Base-by-base conservation (phyloP, 148 eudicot species). In the Rhododendron mucronatum region DNA sequence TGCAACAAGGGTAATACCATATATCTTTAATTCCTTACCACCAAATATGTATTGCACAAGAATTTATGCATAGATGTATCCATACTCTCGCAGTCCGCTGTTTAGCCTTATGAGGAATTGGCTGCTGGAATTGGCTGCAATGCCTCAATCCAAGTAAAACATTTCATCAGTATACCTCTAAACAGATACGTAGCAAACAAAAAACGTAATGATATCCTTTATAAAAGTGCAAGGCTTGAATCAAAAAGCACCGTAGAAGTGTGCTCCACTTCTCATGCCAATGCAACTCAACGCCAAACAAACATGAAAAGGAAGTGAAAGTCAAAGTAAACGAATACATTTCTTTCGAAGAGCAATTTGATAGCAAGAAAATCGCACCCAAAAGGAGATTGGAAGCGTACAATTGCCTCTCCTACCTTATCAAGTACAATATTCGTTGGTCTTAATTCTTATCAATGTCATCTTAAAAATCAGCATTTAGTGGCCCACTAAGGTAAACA, bases 91-190 rank as follows among this genome's bases (percentile, higher is more conserved):
- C 26, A 28, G 35, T 47, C 78, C 14, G 41, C 57, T 65, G 78
- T 67, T 44, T 59, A 83, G 85, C 59, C 41, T 44, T 83, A 26
- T 45, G 33, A 44, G 59, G 51, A 83, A 65, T 8, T 45, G 45
- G 39, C 41, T 26, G 85, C 51, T 67, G 44, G 85, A 53, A 23
- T 35, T 83, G 76, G n/a, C 85, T 83, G 84, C 28, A 50, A 63
- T 44, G 75, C 78, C 69, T 16, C 14, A 45, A 45, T 67, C 11
- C 53, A 45, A 41, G 76, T 83, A 37, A 16, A 59, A 82, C 18
- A 35, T 21, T 9, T 41, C 15, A 67, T 67, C 55, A 67, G 85
- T 50, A 45, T 65, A 21, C 57, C 39, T 45, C 35, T 41, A 83
- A 23, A 1, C 26, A 14, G 3, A 82, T 37, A 39, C 11, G 35